These are phyloP conservation scores for Apostasia shenzhenica DNA, from an alignment of 106 monocot genomes.

Conservation along the genomic window DNA sequence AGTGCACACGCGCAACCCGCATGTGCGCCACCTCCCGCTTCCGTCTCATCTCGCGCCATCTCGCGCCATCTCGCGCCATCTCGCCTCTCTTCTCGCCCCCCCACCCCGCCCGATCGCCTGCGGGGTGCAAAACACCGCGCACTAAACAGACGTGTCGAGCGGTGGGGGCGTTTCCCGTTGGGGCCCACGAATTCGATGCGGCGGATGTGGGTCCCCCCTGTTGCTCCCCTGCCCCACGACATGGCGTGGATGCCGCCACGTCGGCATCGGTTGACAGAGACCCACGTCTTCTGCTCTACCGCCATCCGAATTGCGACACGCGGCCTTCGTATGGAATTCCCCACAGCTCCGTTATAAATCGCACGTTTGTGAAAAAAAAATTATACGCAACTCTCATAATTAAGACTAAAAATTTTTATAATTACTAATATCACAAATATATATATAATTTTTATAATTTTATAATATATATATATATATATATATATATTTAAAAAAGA, in stretches of 20 bases:
- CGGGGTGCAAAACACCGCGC: too few species aligned
- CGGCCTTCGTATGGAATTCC: neutral
- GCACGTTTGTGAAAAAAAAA: too few species aligned
- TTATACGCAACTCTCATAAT: too few species aligned
- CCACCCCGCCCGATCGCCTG: too few species aligned
- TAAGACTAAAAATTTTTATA: too few species aligned
- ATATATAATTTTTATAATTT: too few species aligned
- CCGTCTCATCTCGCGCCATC: neutral
- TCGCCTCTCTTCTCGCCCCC: too few species aligned
- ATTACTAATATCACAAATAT: too few species aligned
- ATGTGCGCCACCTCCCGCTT: neutral
- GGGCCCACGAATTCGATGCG: neutral
- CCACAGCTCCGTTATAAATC: too few species aligned
- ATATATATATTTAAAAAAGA: too few species aligned
- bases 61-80: too few species aligned
- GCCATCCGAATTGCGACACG: neutral
- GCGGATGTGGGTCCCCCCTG: neutral
- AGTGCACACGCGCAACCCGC: neutral
- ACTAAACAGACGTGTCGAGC: neutral
- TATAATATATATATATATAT: too few species aligned
- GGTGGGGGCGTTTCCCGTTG: neutral
- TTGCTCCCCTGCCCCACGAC: constrained; percentile 11
- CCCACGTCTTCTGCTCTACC: neutral
- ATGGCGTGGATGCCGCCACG: neutral
- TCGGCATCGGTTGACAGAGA: neutral